Base-by-base conservation (phyloP, 805 yeast species). In the Kodamaea jinghongensis region DNA sequence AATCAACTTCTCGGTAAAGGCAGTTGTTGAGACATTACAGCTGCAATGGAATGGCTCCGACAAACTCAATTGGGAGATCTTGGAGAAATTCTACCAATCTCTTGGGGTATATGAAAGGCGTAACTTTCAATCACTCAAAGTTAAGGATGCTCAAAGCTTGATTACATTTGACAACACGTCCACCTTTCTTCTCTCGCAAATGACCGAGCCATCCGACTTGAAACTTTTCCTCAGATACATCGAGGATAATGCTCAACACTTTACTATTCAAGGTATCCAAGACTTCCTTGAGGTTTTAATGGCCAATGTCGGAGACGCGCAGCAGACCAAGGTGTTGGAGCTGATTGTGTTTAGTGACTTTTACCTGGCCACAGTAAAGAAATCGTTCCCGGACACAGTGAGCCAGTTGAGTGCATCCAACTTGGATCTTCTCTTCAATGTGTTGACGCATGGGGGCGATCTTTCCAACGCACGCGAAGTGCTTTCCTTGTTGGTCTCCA, bases 261-360 rank as follows among this genome's bases (percentile, higher is more conserved):
- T 39, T 22, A 39, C 39, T 6, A 10, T 22, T 5, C 39, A 38
- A 23, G 39, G 35, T 11, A 41, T 41, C 25, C 35, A 43, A 4
- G 51, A 47, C 11, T 40, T 48, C 17, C 46, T 45, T 25, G 39
- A 28, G 32, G 35, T n/a, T 17, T 47, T 33, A 30, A 27, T 26
- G 2, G 13, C 17, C 14, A n/a, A 12, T 10, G 33, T 38, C 8
- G 10, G 16, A 12, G 33, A 17, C n/a, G 27, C 36, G 13, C 25
- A 28, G 16, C 27, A 32, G n/a, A 17, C 23, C 29, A 20, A 25
- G 26, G 30, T 34, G 9, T 28, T 34, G 30, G 28, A 20, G 20
- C 37, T 33, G 36, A 23, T 31, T 12, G 30, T 38, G 4, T 38
- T 38, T 26, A 32, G 29, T 20, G 34, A 34, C 9, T 38, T 25